Percentiles rank a stretch among this genome's conserved stretches.
Conservation (phyloP, 2,329 filamentous ascomycete species). For the Neoarthrinium moseri region DNA sequence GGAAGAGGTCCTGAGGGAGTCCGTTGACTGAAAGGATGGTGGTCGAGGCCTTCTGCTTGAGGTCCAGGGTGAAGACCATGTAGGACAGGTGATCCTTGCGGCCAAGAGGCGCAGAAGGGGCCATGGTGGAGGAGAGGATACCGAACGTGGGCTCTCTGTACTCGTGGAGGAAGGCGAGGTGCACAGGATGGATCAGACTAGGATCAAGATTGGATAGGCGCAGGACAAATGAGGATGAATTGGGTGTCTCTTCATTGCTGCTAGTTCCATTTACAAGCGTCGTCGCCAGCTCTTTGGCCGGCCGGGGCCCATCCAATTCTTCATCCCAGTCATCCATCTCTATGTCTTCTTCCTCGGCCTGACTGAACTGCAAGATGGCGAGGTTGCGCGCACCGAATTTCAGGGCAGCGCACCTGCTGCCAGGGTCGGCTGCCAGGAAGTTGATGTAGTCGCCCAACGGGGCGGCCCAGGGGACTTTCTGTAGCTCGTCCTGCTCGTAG, state of each 20-base stretch:
- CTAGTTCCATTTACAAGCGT: constrained; percentile 43
- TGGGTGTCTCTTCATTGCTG: constrained; percentile 66
- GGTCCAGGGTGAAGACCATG: constrained; percentile 91
- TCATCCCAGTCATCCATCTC: constrained; percentile 91
- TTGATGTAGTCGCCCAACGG: constrained; percentile 74
- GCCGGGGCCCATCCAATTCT: constrained; percentile 69
- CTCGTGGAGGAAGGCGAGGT: constrained; percentile 91
- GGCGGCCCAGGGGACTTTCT: constrained; percentile 78
- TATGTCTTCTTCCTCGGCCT: constrained; percentile 74
- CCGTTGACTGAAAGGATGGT: constrained; percentile 83
- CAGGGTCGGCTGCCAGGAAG: constrained; percentile 83
- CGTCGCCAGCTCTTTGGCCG: constrained; percentile 44
- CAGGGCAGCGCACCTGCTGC: constrained; percentile 88
- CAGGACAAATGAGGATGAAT: constrained; percentile 89
- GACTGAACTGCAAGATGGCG: constrained; percentile 90
- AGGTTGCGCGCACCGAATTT: constrained; percentile 88
- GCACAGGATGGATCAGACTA: constrained; percentile 81
- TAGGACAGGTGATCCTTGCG: constrained; percentile 85
- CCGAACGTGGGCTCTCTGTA: constrained; percentile 98
- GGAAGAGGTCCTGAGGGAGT: constrained; percentile 83
- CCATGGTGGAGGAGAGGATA: constrained; percentile 76
- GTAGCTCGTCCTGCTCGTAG: constrained; percentile 91
- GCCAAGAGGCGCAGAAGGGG: constrained; percentile 74
- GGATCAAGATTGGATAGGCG: constrained; percentile 87
- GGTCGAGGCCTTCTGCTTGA: constrained; percentile 90